Conservation (phyloP, 2,329 filamentous ascomycete species). For the Aspergillus sp. region DNA sequence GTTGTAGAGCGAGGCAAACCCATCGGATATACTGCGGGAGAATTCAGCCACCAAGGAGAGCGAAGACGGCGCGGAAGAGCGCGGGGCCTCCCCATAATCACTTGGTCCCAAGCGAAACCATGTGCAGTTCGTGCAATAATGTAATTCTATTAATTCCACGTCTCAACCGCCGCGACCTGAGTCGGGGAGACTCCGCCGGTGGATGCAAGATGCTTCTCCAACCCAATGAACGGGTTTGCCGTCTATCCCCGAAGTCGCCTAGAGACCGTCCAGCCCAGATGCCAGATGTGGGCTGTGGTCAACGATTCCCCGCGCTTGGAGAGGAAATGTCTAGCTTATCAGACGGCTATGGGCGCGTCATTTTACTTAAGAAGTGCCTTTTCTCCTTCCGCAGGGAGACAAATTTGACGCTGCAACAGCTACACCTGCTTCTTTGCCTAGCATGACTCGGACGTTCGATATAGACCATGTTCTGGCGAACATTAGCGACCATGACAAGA, state of each 20-base stretch:
- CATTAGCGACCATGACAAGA: constrained; percentile 49
- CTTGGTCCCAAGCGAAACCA: too few species aligned
- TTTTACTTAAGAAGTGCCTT: background rate
- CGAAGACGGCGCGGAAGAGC: background rate
- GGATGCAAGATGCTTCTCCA: background rate
- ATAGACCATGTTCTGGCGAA: constrained; percentile 11
- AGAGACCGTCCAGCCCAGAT: background rate
- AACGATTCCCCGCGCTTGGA: background rate
- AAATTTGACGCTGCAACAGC: background rate
- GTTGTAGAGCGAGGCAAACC: background rate
- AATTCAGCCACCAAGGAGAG: background rate
- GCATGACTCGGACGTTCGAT: constrained; percentile 11
- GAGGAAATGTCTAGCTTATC: background rate
- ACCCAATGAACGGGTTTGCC: background rate
- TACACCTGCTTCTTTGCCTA: background rate
- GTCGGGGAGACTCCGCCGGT: constrained; percentile 1
- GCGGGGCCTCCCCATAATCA: background rate
- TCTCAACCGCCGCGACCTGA: background rate
- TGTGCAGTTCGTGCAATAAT: background rate
- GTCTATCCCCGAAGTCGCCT: background rate
- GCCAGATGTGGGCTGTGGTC: background rate
- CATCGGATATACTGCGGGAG: background rate
- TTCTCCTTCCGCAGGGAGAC: background rate
- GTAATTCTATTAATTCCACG: background rate
- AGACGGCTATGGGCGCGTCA: background rate